Evolutionary conservation across 169 alveolate species (phyloP).

Genomic region (Perkinsus olseni): DNA sequence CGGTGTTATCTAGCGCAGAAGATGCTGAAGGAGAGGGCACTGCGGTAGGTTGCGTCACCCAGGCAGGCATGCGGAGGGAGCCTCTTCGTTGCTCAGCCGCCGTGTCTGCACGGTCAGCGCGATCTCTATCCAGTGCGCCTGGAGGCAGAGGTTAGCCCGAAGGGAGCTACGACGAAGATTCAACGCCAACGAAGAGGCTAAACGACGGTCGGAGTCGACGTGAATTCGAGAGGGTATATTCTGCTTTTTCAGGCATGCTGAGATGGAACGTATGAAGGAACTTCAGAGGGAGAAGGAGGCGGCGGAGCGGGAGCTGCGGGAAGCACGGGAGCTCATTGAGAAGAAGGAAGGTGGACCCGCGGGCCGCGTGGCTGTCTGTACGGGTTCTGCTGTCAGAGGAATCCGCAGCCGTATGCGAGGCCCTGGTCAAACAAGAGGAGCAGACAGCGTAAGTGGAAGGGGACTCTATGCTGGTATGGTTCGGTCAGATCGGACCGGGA

Average conservation of each 20-base stretch:
- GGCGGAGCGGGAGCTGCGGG: neutral
- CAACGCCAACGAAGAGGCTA: neutral
- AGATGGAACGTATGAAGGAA: neutral
- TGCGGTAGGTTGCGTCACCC: neutral
- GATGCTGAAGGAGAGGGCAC: neutral
- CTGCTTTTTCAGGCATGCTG: neutral
- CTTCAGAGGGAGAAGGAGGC: neutral
- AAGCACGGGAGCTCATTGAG: neutral
- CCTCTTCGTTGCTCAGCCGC: neutral
- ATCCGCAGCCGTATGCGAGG: neutral
- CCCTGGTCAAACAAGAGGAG: neutral
- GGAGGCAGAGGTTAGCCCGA: neutral
- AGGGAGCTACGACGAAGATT: neutral
- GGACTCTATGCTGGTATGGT: neutral
- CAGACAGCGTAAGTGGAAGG: neutral
- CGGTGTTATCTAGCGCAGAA: neutral
- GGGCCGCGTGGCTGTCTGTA: neutral
- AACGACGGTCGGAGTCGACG: neutral
- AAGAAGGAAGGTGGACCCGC: neutral
- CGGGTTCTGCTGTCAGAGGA: neutral
- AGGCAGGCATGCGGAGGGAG: neutral
- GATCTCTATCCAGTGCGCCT: neutral
- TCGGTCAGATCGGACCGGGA: neutral
- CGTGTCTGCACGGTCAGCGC: neutral
- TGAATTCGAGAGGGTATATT: neutral